Conservation (phyloP, 768 basidiomycete genomes). For the Coprinopsis cinerea region DNA sequence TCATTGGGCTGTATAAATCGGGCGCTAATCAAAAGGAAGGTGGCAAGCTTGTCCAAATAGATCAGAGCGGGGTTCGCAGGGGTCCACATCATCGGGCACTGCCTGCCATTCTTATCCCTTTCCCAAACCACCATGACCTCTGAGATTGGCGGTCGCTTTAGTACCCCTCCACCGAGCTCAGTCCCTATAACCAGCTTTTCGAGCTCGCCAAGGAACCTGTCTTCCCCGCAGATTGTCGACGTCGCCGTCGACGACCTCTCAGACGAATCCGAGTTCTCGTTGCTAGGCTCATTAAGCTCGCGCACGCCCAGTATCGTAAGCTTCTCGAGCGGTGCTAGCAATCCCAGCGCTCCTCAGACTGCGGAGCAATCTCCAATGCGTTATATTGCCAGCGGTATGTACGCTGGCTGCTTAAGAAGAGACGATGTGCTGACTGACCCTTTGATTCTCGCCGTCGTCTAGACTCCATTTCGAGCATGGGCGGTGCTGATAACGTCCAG, state of each 20-base stretch:
- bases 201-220: not conserved
- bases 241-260: conserved; percentile 4
- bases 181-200: not conserved
- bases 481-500: not conserved
- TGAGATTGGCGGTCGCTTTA: not conserved
- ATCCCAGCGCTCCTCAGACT: not conserved
- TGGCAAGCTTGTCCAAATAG: not conserved
- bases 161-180: not conserved
- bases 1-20: not conserved
- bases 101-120: not conserved
- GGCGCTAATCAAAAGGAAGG: not conserved
- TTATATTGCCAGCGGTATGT: not conserved
- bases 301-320: conserved; percentile 7
- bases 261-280: conserved; percentile 7
- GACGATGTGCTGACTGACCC: not conserved
- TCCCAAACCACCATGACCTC: not conserved
- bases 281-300: not conserved
- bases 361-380: not conserved
- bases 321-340: conserved; percentile 5
- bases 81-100: not conserved
- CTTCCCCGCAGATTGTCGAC: not conserved
- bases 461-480: not conserved
- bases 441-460: not conserved
- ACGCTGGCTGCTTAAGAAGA: not conserved
- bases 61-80: not conserved